Percentiles rank a stretch among this genome's conserved stretches.
These are phyloP conservation scores for Sclerotinia trifoliorum DNA, from an alignment of 2,329 filamentous ascomycete species.

Conservation along the genomic window DNA sequence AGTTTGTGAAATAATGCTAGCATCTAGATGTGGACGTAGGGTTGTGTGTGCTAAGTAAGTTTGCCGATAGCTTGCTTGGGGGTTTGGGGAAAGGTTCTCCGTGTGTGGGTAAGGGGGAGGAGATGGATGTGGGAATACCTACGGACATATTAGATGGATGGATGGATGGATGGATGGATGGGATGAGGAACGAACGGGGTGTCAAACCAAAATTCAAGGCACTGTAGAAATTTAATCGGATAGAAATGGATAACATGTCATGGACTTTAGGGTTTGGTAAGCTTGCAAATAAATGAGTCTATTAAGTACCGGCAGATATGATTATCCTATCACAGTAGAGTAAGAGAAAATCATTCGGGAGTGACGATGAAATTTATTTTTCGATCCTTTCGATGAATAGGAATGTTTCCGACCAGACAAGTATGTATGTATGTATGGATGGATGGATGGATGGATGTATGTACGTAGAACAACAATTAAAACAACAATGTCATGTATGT, in stretches of 20 bases:
- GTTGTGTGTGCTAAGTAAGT: not conserved
- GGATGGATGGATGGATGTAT: too few species aligned
- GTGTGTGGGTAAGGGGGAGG: not conserved
- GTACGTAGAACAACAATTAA: too few species aligned
- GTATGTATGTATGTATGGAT: too few species aligned
- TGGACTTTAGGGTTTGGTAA: not conserved
- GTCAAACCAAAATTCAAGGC: not conserved
- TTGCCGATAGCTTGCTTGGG: slow-evolving; percentile 9
- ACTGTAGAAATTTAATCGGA: not conserved
- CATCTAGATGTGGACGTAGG: not conserved
- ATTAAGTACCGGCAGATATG: not conserved
- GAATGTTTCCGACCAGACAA: too few species aligned
- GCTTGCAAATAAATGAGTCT: not conserved
- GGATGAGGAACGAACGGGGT: not conserved
- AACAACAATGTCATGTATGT: too few species aligned
- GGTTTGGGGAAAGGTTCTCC: not conserved
- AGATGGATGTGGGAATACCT: not conserved
- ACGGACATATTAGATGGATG: not conserved
- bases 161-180: not conserved
- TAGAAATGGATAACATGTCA: not conserved
- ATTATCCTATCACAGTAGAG: not conserved
- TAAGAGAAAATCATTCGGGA: not conserved
- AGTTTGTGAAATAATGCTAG: too few species aligned
- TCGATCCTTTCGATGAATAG: not conserved
- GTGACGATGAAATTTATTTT: not conserved